Evolutionary conservation across 2,329 filamentous ascomycete species (phyloP), one percentile per base, ranked within the genome.

Genomic region (Penicillium decumbens): DNA sequence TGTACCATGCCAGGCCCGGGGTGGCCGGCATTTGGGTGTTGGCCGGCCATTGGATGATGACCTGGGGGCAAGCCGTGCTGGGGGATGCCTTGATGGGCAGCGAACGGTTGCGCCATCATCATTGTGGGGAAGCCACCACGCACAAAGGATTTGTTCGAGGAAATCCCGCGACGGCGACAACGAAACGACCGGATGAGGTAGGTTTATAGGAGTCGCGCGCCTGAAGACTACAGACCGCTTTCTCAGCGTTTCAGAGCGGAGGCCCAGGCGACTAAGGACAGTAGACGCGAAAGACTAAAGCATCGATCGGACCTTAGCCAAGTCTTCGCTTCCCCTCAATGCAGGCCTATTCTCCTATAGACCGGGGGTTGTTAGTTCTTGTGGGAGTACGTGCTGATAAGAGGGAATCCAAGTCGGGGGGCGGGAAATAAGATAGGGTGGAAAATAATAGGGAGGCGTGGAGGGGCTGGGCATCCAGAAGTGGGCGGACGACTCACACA

Each of bases 11-110:
- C 71, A 32, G 67, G 65, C 10, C 69, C 72, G 10, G 78, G 79
- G 51, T 74, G 81, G 46, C 76, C 77, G 57, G 80, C 77, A 53
- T 78, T 80, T 41, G 78, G 79, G 60, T 79, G 78, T 62, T 79
- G 78, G 51, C 73, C 77, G 42, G 75, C 78, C 75, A 83, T 82
- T 54, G 80, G 80, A 59, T 84, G 81, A 44, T 84, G 81, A 44
- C 78, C 80, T 55, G 81, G 81, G 55, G 78, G 75, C 62, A 83
- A 73, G 48, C 79, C 79, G 56, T 80, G 79, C 50, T 80, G 72
- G 52, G 72, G 79, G 70, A 83, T 81, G 69, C 75, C 76, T 68
- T 80, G 77, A 71, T 80, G 77, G 68, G 78, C 76, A 65, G 80
- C 77, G 66, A 78, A 84, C 56, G 75, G 74, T 67, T 76, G 75